phyloP scores from a whole-genome alignment of 2,329 filamentous ascomycete species.

The Pseudomassariella vexata region DNA sequence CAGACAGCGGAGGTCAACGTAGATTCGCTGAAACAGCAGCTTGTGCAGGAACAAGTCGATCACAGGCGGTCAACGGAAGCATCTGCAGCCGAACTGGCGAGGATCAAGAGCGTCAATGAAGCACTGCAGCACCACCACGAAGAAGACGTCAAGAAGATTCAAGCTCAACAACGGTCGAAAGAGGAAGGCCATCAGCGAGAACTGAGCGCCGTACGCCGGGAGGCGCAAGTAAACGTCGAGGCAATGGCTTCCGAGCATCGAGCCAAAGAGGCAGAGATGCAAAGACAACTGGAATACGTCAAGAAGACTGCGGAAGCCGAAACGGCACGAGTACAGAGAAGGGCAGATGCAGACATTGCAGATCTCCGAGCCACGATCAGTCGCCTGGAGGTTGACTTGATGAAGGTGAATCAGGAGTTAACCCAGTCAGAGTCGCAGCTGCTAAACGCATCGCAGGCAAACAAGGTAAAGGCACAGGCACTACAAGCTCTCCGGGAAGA shows the following conservation, averaged over 20 bases:
- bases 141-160: constrained; percentile 52
- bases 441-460: constrained; percentile 48
- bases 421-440: too few relatives aligned
- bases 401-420: constrained; percentile 49
- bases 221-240: constrained; percentile 17
- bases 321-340: constrained; percentile 20
- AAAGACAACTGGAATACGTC: constrained; percentile 35
- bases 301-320: constrained; percentile 39
- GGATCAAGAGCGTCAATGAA: constrained; percentile 63
- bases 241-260: constrained; percentile 22
- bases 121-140: constrained; percentile 65
- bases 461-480: constrained; percentile 55
- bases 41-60: constrained; percentile 70
- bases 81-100: constrained; percentile 42
- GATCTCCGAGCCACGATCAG: constrained; percentile 36
- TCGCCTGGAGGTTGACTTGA: constrained; percentile 55
- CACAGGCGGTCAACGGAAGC: constrained; percentile 61
- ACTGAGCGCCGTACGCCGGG: constrained; percentile 16
- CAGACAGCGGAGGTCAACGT: constrained; percentile 40
- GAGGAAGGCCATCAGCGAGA: constrained; percentile 31
- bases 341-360: constrained; percentile 24
- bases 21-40: constrained; percentile 41
- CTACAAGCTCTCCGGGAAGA: constrained; percentile 50
- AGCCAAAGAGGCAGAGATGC: constrained; percentile 29
- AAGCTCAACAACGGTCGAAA: constrained; percentile 38